These are phyloP conservation scores for Tulasnella sp. DNA, from an alignment of 768 basidiomycete genomes.

Conservation along the genomic window DNA sequence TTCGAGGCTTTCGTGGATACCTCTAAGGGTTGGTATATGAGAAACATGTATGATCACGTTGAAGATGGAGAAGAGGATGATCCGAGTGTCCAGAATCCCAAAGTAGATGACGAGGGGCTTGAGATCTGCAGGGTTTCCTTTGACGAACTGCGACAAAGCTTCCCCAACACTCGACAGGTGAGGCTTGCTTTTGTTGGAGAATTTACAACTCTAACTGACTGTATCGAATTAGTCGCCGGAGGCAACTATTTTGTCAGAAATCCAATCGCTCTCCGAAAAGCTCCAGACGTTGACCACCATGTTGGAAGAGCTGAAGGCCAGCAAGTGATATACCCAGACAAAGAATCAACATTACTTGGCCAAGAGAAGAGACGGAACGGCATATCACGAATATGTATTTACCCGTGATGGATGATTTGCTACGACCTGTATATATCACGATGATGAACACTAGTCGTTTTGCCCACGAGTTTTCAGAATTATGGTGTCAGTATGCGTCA, in stretches of 20 bases:
- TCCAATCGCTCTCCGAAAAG: slow-evolving; percentile 39
- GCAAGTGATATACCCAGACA: too few relatives aligned
- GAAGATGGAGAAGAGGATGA: slow-evolving; percentile 48
- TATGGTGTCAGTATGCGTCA: too few relatives aligned
- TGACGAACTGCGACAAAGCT: slow-evolving; percentile 49
- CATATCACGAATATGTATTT: too few relatives aligned
- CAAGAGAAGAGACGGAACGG: too few relatives aligned
- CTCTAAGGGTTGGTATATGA: slow-evolving; percentile 46
- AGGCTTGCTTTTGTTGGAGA: slow-evolving; percentile 21
- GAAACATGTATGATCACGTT: slow-evolving; percentile 45
- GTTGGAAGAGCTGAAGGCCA: slow-evolving; percentile 24
- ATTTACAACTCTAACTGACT: background rate
- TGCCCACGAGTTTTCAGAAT: too few relatives aligned
- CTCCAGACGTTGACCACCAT: slow-evolving; percentile 30
- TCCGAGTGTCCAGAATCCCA: slow-evolving; percentile 45
- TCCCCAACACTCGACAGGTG: slow-evolving; percentile 63
- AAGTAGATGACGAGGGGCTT: slow-evolving; percentile 44
- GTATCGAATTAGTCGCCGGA: slow-evolving; percentile 47
- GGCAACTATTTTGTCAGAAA: slow-evolving; percentile 49
- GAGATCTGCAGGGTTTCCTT: slow-evolving; percentile 61
- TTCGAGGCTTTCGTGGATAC: slow-evolving; percentile 49
- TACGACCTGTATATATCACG: too few relatives aligned
- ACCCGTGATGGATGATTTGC: too few relatives aligned
- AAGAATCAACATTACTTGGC: too few relatives aligned
- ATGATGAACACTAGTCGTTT: too few relatives aligned